These are phyloP conservation scores for Amanita brunnescens DNA, from an alignment of 768 basidiomycete species.

Conservation along the genomic window DNA sequence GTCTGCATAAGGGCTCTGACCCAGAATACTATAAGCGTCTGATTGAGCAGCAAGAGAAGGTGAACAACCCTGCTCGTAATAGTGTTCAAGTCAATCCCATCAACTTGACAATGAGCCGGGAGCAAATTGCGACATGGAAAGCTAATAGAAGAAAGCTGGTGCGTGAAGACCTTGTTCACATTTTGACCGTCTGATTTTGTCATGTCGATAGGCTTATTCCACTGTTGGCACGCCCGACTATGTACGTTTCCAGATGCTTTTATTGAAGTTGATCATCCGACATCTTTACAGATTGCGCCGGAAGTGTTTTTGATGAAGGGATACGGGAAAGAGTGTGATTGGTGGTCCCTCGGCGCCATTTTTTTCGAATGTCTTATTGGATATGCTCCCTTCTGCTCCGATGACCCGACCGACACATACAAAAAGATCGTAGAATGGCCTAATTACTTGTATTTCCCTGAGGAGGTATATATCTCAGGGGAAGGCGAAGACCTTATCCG, in stretches of 20 bases:
- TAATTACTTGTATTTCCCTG: slow-evolving; percentile 85
- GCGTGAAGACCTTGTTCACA: slow-evolving; percentile 13
- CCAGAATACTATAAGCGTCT: slow-evolving; percentile 90
- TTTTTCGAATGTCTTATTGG: slow-evolving; percentile 99
- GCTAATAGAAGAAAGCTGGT: slow-evolving; percentile 95
- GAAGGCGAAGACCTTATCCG: slow-evolving; percentile 90
- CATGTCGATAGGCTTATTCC: slow-evolving; percentile 71
- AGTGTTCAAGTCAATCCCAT: slow-evolving; percentile 98
- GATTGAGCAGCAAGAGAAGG: slow-evolving; percentile 52
- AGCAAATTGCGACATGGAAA: slow-evolving; percentile 98
- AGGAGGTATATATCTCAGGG: slow-evolving; percentile 87
- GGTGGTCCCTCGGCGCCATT: slow-evolving; percentile 99
- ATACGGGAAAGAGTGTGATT: slow-evolving; percentile 98
- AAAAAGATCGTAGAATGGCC: slow-evolving; percentile 98
- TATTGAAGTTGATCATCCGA: slow-evolving; percentile 21
- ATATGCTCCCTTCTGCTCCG: slow-evolving; percentile 96
- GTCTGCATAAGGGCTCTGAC: slow-evolving; percentile 94
- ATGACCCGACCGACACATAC: slow-evolving; percentile 96
- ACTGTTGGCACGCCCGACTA: slow-evolving; percentile 67
- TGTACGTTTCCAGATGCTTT: slow-evolving; percentile 28
- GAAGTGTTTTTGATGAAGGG: slow-evolving; percentile 97
- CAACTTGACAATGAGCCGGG: slow-evolving; percentile 93
- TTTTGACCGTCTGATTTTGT: slow-evolving; percentile 5
- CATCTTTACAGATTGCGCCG: slow-evolving; percentile 72
- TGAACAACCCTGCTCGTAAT: slow-evolving; percentile 66